Percentiles rank a stretch among this genome's conserved stretches.
phyloP scores from a whole-genome alignment of 2,329 filamentous ascomycete genomes.

The Fusarium sororula region DNA sequence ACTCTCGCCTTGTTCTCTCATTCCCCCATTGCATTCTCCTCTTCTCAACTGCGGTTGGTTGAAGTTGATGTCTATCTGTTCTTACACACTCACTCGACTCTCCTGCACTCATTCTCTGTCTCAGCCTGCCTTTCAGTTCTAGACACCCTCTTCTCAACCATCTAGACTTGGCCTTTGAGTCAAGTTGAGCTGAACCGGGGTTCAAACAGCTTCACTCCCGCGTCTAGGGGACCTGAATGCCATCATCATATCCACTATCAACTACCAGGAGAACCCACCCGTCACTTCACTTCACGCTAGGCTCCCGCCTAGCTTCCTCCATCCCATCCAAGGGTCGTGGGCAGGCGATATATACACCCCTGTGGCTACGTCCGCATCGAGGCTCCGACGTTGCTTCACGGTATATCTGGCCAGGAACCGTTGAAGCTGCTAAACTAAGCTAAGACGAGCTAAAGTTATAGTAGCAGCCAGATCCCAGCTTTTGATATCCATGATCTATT shows the following conservation, averaged over 20 bases:
- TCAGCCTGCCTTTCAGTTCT: slow-evolving; percentile 12
- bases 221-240: slow-evolving; percentile 13
- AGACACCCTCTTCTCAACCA: neutral
- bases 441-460: slow-evolving; percentile 5
- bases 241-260: slow-evolving; percentile 30
- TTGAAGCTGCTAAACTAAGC: slow-evolving; percentile 17
- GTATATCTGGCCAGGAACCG: slow-evolving; percentile 25
- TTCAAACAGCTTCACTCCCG: neutral
- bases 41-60: neutral
- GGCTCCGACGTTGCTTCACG: slow-evolving; percentile 6
- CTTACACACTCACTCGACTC: neutral
- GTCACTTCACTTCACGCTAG: slow-evolving; percentile 10
- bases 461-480: slow-evolving; percentile 1
- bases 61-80: neutral
- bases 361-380: slow-evolving; percentile 5
- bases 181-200: neutral
- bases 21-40: neutral
- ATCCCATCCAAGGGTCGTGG: slow-evolving; percentile 3
- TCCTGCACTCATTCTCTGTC: slow-evolving; percentile 10
- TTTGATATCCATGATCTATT: slow-evolving; percentile 16
- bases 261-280: neutral
- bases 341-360: slow-evolving; percentile 24
- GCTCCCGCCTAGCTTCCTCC: slow-evolving; percentile 12
- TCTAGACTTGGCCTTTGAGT: neutral
- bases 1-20: neutral